phyloP scores from a whole-genome alignment of 192 early-diverging fungal species.

The Lunasporangiospora selenospora region DNA sequence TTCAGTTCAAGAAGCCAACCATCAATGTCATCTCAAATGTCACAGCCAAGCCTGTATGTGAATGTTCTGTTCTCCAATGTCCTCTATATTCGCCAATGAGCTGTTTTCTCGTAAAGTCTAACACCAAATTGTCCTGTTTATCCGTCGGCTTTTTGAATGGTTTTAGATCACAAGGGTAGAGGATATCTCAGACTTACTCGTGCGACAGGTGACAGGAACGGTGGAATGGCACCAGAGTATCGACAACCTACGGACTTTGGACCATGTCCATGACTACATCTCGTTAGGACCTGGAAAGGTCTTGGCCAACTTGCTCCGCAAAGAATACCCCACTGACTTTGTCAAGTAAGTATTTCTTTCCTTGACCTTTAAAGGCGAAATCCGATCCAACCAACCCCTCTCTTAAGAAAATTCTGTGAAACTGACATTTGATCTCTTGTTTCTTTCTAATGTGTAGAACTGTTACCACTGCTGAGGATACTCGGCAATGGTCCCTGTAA shows the following conservation, averaged over 20 bases:
- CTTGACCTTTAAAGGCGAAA: no score
- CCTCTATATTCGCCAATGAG: no score
- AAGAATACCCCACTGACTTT: slow-evolving; percentile 82
- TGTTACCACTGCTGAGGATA: slow-evolving; percentile 39
- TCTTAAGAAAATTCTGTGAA: no score
- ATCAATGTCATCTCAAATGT: slow-evolving; percentile 95
- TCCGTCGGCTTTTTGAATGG: no score
- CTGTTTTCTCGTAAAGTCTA: no score
- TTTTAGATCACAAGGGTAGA: slow-evolving; percentile 53
- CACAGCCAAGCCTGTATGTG: slow-evolving; percentile 79
- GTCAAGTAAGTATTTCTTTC: slow-evolving; percentile 54
- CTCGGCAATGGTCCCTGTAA: slow-evolving; percentile 39
- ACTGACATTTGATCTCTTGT: background rate
- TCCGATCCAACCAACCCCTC: no score
- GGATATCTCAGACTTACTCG: slow-evolving; percentile 73
- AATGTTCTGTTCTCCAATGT: background rate
- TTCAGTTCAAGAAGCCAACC: slow-evolving; percentile 73
- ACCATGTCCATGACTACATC: slow-evolving; percentile 75
- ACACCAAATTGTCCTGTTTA: no score
- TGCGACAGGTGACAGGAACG: slow-evolving; percentile 81
- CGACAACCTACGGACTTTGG: slow-evolving; percentile 76
- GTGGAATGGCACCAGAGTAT: slow-evolving; percentile 92
- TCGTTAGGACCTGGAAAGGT: slow-evolving; percentile 88
- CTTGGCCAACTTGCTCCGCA: slow-evolving; percentile 86
- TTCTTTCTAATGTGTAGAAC: slow-evolving; percentile 5